phyloP scores from a whole-genome alignment of 768 basidiomycete species.

The Porphyrellus cyaneotinctus region DNA sequence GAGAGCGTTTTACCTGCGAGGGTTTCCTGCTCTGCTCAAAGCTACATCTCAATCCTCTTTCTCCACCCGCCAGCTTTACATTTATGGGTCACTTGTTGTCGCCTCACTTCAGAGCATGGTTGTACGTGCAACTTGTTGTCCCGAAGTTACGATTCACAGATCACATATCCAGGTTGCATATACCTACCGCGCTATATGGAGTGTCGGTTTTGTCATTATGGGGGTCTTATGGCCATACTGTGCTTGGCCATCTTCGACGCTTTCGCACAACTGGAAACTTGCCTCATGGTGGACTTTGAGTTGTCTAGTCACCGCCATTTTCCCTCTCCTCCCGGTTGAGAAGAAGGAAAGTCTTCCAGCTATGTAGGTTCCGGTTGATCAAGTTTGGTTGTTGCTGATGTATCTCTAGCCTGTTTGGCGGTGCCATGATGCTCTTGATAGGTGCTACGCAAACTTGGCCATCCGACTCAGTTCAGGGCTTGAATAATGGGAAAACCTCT shows the following conservation, averaged over 20 bases:
- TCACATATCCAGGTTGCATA: conserved; percentile 53
- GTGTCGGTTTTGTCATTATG: conserved; percentile 54
- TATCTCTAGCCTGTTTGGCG: conserved; percentile 43
- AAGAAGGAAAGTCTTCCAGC: conserved; percentile 56
- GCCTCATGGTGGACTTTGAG: conserved; percentile 42
- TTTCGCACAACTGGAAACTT: conserved; percentile 26
- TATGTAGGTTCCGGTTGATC: conserved; percentile 49
- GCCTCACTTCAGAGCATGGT: conserved; percentile 64
- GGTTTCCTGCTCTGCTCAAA: conserved; percentile 14
- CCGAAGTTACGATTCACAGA: background rate
- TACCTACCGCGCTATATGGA: conserved; percentile 68
- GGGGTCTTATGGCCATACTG: conserved; percentile 63
- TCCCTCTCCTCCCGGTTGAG: conserved; percentile 70
- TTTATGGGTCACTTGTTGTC: conserved; percentile 34
- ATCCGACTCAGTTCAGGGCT: background rate
- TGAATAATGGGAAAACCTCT: conserved; percentile 4
- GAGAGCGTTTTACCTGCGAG: conserved; percentile 45
- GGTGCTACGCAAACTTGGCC: conserved; percentile 25
- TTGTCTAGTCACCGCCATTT: conserved; percentile 56
- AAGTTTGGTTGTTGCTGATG: conserved; percentile 6
- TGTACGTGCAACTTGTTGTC: conserved; percentile 39
- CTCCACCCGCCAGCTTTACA: conserved; percentile 18
- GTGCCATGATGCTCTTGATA: conserved; percentile 39
- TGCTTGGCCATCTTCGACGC: conserved; percentile 41
- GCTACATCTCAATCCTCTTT: conserved; percentile 20